Percentiles rank a stretch among this genome's conserved stretches.
phyloP scores from a whole-genome alignment of 139 green algal species.

The Coccomyxa sp. region DNA sequence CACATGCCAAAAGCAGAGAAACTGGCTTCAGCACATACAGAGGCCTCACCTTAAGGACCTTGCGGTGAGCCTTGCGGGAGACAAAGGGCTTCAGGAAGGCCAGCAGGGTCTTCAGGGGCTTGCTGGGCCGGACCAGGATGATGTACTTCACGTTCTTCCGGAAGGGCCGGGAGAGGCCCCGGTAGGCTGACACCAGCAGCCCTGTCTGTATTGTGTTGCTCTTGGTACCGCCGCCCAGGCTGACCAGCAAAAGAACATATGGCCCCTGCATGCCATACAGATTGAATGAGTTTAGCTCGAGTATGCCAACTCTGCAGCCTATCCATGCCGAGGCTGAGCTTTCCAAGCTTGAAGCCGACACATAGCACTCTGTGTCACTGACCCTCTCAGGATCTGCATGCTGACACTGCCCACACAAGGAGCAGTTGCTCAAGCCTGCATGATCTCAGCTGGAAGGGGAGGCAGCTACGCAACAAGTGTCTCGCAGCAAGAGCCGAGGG shows the following conservation, averaged over 20 bases:
- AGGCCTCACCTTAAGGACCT: conserved; percentile 55
- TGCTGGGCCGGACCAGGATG: conserved; percentile 62
- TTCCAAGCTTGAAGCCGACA: too few species aligned
- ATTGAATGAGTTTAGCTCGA: too few species aligned
- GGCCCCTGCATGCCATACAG: conserved; percentile 30
- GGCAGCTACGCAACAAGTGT: too few species aligned
- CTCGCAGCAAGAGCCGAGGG: too few species aligned
- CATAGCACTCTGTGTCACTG: too few species aligned
- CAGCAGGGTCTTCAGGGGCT: conserved; percentile 49
- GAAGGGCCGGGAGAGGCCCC: conserved; percentile 54
- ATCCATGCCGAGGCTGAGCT: too few species aligned
- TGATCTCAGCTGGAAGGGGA: too few species aligned
- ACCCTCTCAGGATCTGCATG: too few species aligned
- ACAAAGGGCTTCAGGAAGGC: conserved; percentile 61
- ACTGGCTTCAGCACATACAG: neutral
- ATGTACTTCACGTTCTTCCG: conserved; percentile 79
- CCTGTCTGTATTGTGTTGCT: conserved; percentile 36
- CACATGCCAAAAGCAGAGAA: too few species aligned
- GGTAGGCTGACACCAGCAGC: conserved; percentile 70
- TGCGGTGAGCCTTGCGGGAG: conserved; percentile 56
- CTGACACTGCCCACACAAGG: too few species aligned
- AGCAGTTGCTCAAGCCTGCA: too few species aligned
- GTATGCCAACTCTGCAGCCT: too few species aligned
- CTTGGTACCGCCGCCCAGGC: conserved; percentile 7
- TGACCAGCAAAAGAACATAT: conserved; percentile 42